A percentile compares a stretch with the other conserved stretches of the same genome.
These are phyloP conservation scores for Penicillium pulvis DNA, from an alignment of 495 filamentous ascomycete species.

Conservation along the genomic window DNA sequence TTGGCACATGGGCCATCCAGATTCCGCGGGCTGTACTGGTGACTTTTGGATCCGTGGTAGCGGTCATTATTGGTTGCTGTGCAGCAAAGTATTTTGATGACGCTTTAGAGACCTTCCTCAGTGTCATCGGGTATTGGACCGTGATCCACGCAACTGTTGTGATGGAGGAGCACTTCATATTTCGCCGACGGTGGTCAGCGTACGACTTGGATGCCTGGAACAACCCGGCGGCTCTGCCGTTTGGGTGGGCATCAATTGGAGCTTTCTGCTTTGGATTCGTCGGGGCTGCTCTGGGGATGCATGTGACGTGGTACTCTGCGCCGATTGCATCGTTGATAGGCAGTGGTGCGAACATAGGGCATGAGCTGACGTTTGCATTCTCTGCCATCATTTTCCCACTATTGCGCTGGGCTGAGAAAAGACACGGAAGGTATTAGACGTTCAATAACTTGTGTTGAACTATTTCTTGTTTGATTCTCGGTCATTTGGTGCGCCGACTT, in stretches of 20 bases:
- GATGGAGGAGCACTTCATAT: conserved; percentile 70
- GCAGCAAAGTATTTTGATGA: conserved; percentile 29
- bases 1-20: conserved; percentile 34
- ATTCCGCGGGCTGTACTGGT: conserved; percentile 35
- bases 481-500: neutral
- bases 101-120: conserved; percentile 29
- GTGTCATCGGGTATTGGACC: conserved; percentile 64
- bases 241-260: conserved; percentile 61
- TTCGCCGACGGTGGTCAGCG: conserved; percentile 57
- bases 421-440: conserved; percentile 12
- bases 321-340: conserved; percentile 65
- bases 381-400: conserved; percentile 25
- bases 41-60: conserved; percentile 27
- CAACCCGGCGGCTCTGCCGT: conserved; percentile 54
- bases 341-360: conserved; percentile 66
- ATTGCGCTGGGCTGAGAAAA: conserved; percentile 28
- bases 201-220: conserved; percentile 62
- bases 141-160: conserved; percentile 70
- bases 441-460: neutral
- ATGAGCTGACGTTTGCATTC: conserved; percentile 55
- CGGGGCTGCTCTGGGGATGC: conserved; percentile 71
- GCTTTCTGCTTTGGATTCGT: conserved; percentile 64
- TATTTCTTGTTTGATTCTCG: neutral
- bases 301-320: conserved; percentile 68
- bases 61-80: conserved; percentile 28